Conservation (phyloP, 345 rosid species). For the Geranium rotundifolium region DNA sequence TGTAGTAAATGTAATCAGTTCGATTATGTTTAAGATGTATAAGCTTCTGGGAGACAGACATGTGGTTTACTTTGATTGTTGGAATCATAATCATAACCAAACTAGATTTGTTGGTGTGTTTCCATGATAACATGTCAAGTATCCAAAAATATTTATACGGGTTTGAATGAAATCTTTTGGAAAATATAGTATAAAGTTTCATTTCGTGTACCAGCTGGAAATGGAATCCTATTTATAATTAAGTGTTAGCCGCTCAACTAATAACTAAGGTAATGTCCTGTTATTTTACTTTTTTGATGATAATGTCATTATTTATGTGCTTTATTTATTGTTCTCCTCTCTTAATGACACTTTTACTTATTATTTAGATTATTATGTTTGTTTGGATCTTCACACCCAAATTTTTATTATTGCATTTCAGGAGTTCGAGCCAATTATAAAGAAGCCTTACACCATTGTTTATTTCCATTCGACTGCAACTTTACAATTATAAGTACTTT, state of each 20-base stretch:
- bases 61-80: too few relatives aligned
- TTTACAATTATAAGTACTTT: constrained; percentile 66
- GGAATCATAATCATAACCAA: not conserved
- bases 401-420: constrained; percentile 9
- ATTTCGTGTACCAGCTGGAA: too few relatives aligned
- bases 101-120: not conserved
- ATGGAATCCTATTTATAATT: not conserved
- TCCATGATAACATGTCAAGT: too few relatives aligned
- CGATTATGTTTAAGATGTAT: constrained; percentile 2
- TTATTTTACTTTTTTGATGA: not conserved
- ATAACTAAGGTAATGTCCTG: too few relatives aligned
- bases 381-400: constrained; percentile 3
- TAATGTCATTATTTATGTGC: too few relatives aligned
- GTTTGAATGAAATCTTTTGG: too few relatives aligned
- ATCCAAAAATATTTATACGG: too few relatives aligned
- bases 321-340: not conserved
- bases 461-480: constrained; percentile 76
- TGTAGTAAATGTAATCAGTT: constrained; percentile 53
- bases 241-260: not conserved
- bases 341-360: not conserved
- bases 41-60: not conserved
- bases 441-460: constrained; percentile 40
- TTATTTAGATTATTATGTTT: not conserved
- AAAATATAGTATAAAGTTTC: too few relatives aligned
- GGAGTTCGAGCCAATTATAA: constrained; percentile 42